These are phyloP conservation scores for Blastobotrys illinoisensis DNA, from an alignment of 1,139 yeast genomes.

Conservation along the genomic window DNA sequence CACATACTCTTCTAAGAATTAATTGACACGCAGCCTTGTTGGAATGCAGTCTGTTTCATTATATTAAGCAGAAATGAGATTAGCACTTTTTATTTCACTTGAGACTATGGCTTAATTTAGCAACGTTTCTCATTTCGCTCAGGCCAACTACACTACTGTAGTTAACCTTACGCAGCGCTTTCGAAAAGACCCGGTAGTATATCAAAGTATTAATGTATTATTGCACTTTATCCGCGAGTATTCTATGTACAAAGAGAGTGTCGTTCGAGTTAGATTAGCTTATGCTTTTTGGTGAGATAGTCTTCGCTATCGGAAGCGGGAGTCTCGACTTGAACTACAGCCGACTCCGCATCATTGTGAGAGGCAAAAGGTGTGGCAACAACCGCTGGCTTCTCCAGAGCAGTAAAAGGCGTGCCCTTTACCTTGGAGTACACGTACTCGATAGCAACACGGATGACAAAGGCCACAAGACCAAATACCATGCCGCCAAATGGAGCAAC, in stretches of 20 bases:
- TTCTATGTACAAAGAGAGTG: neutral
- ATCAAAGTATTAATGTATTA: neutral
- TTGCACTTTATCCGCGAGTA: neutral
- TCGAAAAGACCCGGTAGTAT: no score
- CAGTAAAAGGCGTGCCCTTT: conserved; percentile 48
- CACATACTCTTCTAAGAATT: neutral
- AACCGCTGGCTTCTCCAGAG: conserved; percentile 45
- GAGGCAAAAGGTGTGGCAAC: conserved; percentile 13
- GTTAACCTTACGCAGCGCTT: no score
- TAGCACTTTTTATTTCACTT: no score
- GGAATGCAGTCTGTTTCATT: neutral
- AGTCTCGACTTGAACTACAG: neutral
- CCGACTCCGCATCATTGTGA: neutral
- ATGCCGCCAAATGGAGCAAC: conserved; percentile 84
- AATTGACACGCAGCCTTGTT: neutral
- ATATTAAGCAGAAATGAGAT: neutral
- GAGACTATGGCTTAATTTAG: neutral
- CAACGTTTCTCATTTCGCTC: no score
- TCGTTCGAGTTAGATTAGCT: neutral
- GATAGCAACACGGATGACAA: conserved; percentile 45
- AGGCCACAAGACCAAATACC: conserved; percentile 48
- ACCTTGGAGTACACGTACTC: conserved; percentile 33
- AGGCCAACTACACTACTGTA: no score
- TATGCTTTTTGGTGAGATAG: neutral
- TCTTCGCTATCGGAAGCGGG: neutral